These are phyloP conservation scores for Jamesozyma hellenica DNA, from an alignment of 805 yeast species.

Conservation along the genomic window DNA sequence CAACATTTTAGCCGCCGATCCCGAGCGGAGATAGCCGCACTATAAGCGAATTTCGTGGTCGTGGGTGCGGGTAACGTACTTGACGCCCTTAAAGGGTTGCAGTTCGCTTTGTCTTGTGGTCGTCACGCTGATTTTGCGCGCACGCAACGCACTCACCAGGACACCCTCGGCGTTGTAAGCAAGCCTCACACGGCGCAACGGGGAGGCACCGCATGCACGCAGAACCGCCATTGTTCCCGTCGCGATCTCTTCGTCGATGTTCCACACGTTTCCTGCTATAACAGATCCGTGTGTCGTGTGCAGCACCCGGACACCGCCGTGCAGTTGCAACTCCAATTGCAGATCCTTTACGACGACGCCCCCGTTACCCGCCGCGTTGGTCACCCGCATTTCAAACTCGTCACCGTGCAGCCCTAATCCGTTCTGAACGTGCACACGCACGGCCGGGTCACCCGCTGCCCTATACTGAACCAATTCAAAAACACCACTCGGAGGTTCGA, in stretches of 20 bases:
- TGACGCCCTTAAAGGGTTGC: slow-evolving; percentile 66
- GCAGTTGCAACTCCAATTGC: too few relatives aligned
- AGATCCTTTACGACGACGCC: too few relatives aligned
- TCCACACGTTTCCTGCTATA: slow-evolving; percentile 42
- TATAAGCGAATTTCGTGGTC: slow-evolving; percentile 1
- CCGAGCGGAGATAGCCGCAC: not conserved
- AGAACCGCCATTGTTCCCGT: slow-evolving; percentile 61
- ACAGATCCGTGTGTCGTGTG: slow-evolving; percentile 75
- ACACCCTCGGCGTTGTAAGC: slow-evolving; percentile 7
- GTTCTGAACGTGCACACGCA: too few relatives aligned
- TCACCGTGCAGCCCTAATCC: slow-evolving; percentile 12
- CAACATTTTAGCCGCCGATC: not conserved
- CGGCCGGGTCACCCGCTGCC: slow-evolving; percentile 35
- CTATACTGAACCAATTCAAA: slow-evolving; percentile 54
- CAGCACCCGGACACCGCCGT: slow-evolving; percentile 38
- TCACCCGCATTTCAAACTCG: slow-evolving; percentile 30
- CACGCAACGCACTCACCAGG: slow-evolving; percentile 37
- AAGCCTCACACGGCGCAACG: too few relatives aligned
- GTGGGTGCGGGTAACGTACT: slow-evolving; percentile 45
- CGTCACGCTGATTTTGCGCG: slow-evolving; percentile 75
- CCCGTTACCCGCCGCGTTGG: not conserved
- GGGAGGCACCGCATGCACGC: slow-evolving; percentile 41
- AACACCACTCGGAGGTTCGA: slow-evolving; percentile 80
- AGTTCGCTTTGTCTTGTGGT: not conserved
- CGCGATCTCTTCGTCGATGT: slow-evolving; percentile 45